Evolutionary conservation across 768 basidiomycete genomes (phyloP).

Genomic region (Leccinum imitatum): DNA sequence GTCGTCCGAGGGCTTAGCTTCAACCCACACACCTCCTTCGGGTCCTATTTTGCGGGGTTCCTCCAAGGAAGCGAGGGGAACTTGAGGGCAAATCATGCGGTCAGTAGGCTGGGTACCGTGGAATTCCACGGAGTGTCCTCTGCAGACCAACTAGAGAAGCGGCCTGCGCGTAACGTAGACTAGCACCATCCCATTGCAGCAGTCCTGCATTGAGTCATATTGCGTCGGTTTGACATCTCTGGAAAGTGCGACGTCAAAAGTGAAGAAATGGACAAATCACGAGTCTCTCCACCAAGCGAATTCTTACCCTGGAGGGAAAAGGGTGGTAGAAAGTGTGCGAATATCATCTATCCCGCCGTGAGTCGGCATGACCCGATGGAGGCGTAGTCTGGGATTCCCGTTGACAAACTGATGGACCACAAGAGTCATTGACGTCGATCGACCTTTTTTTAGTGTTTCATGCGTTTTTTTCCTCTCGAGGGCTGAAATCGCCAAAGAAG

Average conservation of each 20-base stretch:
- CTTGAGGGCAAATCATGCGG: slow-evolving; percentile 14
- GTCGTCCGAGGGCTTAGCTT: too few relatives aligned
- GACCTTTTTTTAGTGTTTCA: slow-evolving; percentile 1
- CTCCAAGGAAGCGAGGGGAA: slow-evolving; percentile 19
- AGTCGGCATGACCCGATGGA: slow-evolving; percentile 13
- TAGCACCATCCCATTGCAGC: neutral
- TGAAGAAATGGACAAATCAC: neutral
- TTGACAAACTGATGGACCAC: slow-evolving; percentile 8
- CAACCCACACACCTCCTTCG: too few relatives aligned
- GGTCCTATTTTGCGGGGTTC: too few relatives aligned
- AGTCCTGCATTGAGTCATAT: neutral
- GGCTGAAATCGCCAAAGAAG: slow-evolving; percentile 6
- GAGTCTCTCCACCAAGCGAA: neutral
- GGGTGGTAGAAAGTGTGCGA: neutral
- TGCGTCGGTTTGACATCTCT: neutral
- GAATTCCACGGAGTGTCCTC: slow-evolving; percentile 24
- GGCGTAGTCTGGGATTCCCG: slow-evolving; percentile 5
- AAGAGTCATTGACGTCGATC: slow-evolving; percentile 5
- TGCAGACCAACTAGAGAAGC: slow-evolving; percentile 4
- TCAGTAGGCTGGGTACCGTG: slow-evolving; percentile 7
- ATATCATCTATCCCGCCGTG: slow-evolving; percentile 8
- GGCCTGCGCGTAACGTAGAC: slow-evolving; percentile 4
- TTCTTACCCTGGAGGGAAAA: neutral
- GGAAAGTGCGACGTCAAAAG: slow-evolving; percentile 1
- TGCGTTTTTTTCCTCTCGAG: slow-evolving; percentile 1